phyloP scores from a whole-genome alignment of 306 rosid genomes.

The Benincasa hispida region DNA sequence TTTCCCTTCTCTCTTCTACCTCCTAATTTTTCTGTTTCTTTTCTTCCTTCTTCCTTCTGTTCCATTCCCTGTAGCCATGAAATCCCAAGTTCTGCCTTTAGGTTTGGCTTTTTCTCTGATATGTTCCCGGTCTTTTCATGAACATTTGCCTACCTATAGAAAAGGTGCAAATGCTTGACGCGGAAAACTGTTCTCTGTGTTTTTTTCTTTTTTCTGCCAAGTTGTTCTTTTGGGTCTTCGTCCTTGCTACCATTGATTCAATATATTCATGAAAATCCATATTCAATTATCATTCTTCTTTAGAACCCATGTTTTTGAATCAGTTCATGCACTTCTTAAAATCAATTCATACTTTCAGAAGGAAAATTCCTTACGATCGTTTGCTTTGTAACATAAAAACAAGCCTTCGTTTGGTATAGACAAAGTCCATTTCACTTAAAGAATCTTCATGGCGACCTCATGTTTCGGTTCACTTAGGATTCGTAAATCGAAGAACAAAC shows the following conservation, averaged over 20 bases:
- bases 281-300: constrained; percentile 14
- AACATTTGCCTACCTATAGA: constrained; percentile 12
- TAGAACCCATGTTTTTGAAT: constrained; percentile 58
- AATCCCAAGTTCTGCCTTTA: constrained; percentile 1
- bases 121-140: constrained; percentile 4
- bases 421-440: background rate
- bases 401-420: background rate
- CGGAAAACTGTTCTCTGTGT: constrained; percentile 1
- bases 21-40: background rate
- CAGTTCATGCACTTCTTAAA: constrained; percentile 77
- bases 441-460: constrained; percentile 52
- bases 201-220: constrained; percentile 1
- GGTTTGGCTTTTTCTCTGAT: constrained; percentile 9
- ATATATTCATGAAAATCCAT: constrained; percentile 25
- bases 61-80: constrained; percentile 28
- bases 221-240: constrained; percentile 15
- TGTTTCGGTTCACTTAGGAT: constrained; percentile 52
- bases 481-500: constrained; percentile 55
- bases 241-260: constrained; percentile 18
- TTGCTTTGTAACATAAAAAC: constrained; percentile 12
- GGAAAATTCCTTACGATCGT: constrained; percentile 49
- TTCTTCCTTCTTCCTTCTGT: constrained; percentile 20
- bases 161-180: background rate
- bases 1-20: constrained; percentile 21
- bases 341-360: constrained; percentile 64